Percentiles rank a stretch among this genome's conserved stretches.
These are phyloP conservation scores for Magnaporthiopsis poae DNA, from an alignment of 2,329 filamentous ascomycete genomes.

Conservation along the genomic window DNA sequence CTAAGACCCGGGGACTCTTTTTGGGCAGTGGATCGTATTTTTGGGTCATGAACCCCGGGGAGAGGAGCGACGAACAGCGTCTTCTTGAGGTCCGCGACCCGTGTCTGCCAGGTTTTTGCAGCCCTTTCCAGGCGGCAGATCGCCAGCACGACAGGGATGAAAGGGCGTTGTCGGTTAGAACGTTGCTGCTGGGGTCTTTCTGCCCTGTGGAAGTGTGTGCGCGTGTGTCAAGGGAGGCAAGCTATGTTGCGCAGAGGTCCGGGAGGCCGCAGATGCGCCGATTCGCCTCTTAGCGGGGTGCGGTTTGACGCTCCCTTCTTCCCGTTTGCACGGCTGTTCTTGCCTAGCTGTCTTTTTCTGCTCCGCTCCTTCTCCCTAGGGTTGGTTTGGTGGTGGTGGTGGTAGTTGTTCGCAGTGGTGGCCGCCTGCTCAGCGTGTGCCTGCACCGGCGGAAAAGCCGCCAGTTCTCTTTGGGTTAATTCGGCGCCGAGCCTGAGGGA, in stretches of 20 bases:
- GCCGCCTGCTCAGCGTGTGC: neutral
- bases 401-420: neutral
- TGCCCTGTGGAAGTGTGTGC: neutral
- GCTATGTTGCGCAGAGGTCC: neutral
- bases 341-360: neutral
- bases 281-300: neutral
- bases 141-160: neutral
- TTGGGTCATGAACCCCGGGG: slow-evolving; percentile 3
- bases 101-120: neutral
- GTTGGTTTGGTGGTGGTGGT: too few species aligned
- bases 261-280: neutral
- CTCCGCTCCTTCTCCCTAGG: neutral
- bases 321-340: neutral
- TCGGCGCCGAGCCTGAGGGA: neutral
- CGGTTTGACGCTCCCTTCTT: neutral
- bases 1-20: slow-evolving; percentile 6
- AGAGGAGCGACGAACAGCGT: neutral
- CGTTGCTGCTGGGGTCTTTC: neutral
- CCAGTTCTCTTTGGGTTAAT: neutral
- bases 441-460: neutral
- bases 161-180: neutral
- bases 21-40: slow-evolving; percentile 2
- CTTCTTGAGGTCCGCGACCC: neutral
- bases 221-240: neutral
- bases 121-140: neutral